Conservation (phyloP, 495 filamentous ascomycete species). For the Podospora comata region DNA sequence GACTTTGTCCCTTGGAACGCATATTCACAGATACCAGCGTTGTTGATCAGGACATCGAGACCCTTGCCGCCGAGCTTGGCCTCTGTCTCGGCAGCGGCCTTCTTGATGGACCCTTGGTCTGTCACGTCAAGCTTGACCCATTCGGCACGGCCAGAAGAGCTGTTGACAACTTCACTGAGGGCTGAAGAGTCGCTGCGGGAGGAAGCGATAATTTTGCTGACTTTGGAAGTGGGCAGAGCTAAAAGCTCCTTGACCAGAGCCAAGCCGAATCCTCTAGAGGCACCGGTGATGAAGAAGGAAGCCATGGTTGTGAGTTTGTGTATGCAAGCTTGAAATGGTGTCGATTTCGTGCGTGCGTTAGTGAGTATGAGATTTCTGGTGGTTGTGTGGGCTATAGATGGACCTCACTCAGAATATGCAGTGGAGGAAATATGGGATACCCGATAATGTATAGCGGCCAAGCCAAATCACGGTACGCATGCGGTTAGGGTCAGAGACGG, state of each 20-base stretch:
- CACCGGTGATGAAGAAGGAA: constrained; percentile 39
- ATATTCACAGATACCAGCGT: constrained; percentile 27
- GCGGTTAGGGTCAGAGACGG: not conserved
- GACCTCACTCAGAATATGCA: not conserved
- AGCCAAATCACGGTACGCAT: not conserved
- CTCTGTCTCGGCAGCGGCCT: constrained; percentile 33
- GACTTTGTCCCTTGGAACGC: constrained; percentile 26
- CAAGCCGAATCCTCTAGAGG: constrained; percentile 41
- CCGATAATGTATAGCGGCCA: not conserved
- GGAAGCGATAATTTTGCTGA: constrained; percentile 10
- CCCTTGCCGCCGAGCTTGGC: constrained; percentile 29
- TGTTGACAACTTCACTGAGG: constrained; percentile 30
- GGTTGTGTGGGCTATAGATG: not conserved
- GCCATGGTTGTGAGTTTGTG: not conserved
- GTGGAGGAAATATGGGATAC: not conserved
- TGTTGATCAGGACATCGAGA: constrained; percentile 34
- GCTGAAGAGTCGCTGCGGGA: constrained; percentile 17
- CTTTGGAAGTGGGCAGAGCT: constrained; percentile 29
- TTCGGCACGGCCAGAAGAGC: constrained; percentile 29
- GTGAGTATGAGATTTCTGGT: not conserved
- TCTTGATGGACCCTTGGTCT: constrained; percentile 29
- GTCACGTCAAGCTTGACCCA: constrained; percentile 34
- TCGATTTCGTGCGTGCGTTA: not conserved
- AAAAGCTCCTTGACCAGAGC: constrained; percentile 36
- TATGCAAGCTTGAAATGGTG: too few species aligned